A percentile compares a stretch with the other conserved stretches of the same genome.
phyloP scores from a whole-genome alignment of 2,329 filamentous ascomycete genomes.

The Xylariaceae sp. region DNA sequence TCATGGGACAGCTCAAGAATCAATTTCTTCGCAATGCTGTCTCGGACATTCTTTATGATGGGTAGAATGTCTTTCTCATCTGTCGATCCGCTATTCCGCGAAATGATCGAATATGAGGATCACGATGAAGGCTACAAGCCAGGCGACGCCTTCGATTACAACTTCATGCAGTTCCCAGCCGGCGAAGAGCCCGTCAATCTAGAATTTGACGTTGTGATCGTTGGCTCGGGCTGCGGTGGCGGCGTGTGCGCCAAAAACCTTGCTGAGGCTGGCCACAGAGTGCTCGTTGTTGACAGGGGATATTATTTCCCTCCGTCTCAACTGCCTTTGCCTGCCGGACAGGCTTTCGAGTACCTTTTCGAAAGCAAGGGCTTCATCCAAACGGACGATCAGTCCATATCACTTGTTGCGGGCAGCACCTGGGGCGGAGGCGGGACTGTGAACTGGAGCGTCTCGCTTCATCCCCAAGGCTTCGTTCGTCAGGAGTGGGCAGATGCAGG shows the following conservation, averaged over 20 bases:
- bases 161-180: conserved; percentile 56
- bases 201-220: conserved; percentile 71
- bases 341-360: conserved; percentile 54
- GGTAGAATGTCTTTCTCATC: conserved; percentile 49
- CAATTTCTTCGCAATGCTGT: conserved; percentile 50
- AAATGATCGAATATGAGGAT: conserved; percentile 55
- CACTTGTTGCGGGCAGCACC: conserved; percentile 54
- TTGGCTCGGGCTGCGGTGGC: conserved; percentile 70
- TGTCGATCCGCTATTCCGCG: conserved; percentile 50
- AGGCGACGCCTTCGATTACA: conserved; percentile 50
- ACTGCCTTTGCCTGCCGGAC: conserved; percentile 59
- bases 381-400: conserved; percentile 48
- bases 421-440: conserved; percentile 72
- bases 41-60: conserved; percentile 20
- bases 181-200: conserved; percentile 51
- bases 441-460: conserved; percentile 57
- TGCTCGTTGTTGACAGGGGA: conserved; percentile 66
- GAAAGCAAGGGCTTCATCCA: conserved; percentile 50
- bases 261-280: conserved; percentile 46
- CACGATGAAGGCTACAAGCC: conserved; percentile 49
- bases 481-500: conserved; percentile 62
- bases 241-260: conserved; percentile 66
- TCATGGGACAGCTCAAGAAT: conserved; percentile 59
- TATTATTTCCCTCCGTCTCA: conserved; percentile 62
- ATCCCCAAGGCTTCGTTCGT: conserved; percentile 60